Percentiles rank a stretch among this genome's conserved stretches.
Evolutionary conservation across 352 stramenopile genomes (phyloP).

Genomic region (Pythium sukuiense): DNA sequence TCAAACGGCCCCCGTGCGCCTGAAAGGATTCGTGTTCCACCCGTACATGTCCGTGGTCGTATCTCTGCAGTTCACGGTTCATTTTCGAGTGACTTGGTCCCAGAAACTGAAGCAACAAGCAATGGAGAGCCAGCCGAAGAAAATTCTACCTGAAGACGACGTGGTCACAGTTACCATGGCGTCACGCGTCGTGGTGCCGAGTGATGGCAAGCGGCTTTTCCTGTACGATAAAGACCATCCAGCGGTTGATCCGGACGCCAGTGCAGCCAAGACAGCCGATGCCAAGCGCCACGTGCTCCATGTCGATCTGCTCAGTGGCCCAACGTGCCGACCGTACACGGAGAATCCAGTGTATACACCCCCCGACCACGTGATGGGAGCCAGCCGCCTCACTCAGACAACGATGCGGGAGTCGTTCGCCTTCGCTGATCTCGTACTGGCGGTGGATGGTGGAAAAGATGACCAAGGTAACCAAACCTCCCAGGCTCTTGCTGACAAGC

Average conservation of each 20-base stretch:
- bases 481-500: slow-evolving; percentile 1
- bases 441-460: slow-evolving; percentile 32
- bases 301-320: slow-evolving; percentile 64
- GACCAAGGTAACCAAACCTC: slow-evolving; percentile 2
- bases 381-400: slow-evolving; percentile 4
- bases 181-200: slow-evolving; percentile 58
- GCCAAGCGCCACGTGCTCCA: slow-evolving; percentile 47
- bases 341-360: slow-evolving; percentile 75
- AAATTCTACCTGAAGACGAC: slow-evolving; percentile 63
- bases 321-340: slow-evolving; percentile 68
- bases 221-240: slow-evolving; percentile 61
- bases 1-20: slow-evolving; percentile 38
- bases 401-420: slow-evolving; percentile 56
- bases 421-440: slow-evolving; percentile 62
- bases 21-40: slow-evolving; percentile 80
- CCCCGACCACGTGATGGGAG: slow-evolving; percentile 34
- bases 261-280: slow-evolving; percentile 16
- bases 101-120: slow-evolving; percentile 64
- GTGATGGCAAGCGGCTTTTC: slow-evolving; percentile 77
- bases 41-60: slow-evolving; percentile 78
- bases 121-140: slow-evolving; percentile 51
- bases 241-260: slow-evolving; percentile 17
- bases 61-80: slow-evolving; percentile 86
- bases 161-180: slow-evolving; percentile 77
- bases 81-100: slow-evolving; percentile 76